phyloP scores from a whole-genome alignment of 2,329 filamentous ascomycete species.

The Huntiella bhutanensis region DNA sequence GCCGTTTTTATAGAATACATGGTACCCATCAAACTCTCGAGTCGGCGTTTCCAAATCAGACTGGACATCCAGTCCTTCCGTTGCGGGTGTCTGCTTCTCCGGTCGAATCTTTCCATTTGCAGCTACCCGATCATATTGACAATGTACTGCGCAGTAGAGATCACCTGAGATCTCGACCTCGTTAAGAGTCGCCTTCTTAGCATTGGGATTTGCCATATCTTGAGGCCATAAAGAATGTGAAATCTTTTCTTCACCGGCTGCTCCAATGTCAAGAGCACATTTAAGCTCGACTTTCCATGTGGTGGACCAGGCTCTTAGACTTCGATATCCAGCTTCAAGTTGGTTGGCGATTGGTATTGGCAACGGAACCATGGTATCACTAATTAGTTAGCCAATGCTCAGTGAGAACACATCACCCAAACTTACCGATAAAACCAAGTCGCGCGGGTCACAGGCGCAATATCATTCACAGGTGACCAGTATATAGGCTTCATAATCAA shows the following conservation, averaged over 20 bases:
- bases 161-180: conserved; percentile 31
- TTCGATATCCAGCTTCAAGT: conserved; percentile 75
- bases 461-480: conserved; percentile 85
- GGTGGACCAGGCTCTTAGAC: conserved; percentile 72
- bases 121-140: conserved; percentile 39
- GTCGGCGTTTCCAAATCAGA: conserved; percentile 22
- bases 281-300: conserved; percentile 85
- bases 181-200: conserved; percentile 8
- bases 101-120: conserved; percentile 26
- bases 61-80: conserved; percentile 8
- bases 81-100: background rate
- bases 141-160: conserved; percentile 39
- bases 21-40: conserved; percentile 47
- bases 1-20: conserved; percentile 71
- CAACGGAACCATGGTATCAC: conserved; percentile 78
- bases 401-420: background rate
- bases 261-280: conserved; percentile 77
- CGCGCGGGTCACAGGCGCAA: conserved; percentile 61
- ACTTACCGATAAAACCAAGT: conserved; percentile 83
- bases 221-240: conserved; percentile 64
- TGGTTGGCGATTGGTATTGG: conserved; percentile 76
- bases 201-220: conserved; percentile 10
- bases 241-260: conserved; percentile 79
- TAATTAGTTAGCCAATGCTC: conserved; percentile 13
- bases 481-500: conserved; percentile 92